Base-by-base conservation (phyloP, 108 stramenopile species). In the Nitzschia palea region DNA sequence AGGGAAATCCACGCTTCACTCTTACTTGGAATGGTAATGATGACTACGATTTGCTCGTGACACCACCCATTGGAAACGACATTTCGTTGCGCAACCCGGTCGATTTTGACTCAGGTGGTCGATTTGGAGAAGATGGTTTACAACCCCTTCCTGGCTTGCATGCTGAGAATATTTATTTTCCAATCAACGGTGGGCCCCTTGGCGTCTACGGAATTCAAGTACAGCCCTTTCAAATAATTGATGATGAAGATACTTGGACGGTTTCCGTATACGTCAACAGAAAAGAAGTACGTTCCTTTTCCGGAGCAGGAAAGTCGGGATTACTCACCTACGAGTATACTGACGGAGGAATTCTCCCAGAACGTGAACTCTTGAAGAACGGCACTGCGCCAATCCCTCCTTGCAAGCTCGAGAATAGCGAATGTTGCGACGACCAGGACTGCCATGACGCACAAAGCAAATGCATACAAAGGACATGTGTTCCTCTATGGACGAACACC, bases 1-100 rank as follows among this genome's bases (percentile, higher is more conserved):
- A 62, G 20, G 74, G 74, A 22, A 68, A 68, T 68, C 74, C 67
- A 22, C 59, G 74, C 12, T 68, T 76, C 23, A 76, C 74, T 31
- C 31, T 76, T 30, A 57, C 23, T 1, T 76, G 74, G 74, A 50
- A 53, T 35, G 74, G 74, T 15, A 54, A 68, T 32, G 61, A 76
- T 43, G 61, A 68, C 15, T 44, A 68, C 27, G 35, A 68, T 44
- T 23, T 76, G 27, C 34, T 59, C 31, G 74, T 68, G 15, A 45
- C 33, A 27, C 71, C 74, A 17, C 67, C 74, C 5, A 43, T 58
- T 56, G 74, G 74, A 23, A 65, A 48, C 3, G 22, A 31, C 27
- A 56, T 76, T 37, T 63, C 60, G 18, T 33, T 27, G 1, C 25
- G 27, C 15, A 54, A 54, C 6, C 32, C 67, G 3, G 27, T 45